Base-by-base conservation (phyloP, 768 basidiomycete species). In the Harrya chromipes region DNA sequence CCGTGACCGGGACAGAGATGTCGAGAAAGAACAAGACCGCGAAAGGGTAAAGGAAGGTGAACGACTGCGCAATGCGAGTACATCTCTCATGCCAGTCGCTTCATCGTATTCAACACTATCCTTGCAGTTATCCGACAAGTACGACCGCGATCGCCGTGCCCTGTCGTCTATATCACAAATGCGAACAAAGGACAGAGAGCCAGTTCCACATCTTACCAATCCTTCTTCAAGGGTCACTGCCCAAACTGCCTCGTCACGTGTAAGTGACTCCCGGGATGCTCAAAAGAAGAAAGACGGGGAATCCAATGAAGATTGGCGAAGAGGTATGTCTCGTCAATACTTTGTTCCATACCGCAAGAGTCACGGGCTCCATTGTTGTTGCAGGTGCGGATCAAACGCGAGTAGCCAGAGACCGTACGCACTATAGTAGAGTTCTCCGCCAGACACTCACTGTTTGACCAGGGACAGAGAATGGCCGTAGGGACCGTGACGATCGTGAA, bases 291-390 rank as follows among this genome's bases (percentile, higher is more conserved):
- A 85, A 68, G 74, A 75, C 38, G 86, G 83, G 33, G 90, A 91
- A 64, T 74, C 74, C 21, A 83, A 81, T 58, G 87, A 91, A 58
- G 90, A 93, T 61, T 93, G 90, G 90, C 78, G 90, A 63, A 78
- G 87, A 81, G 86, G 90, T 89, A 58, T 55, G 77, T 63, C 40
- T 59, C 53, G 21, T 45, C 19, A 29, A 53, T 43, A 17, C 21
- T 26, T 29, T 34, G 34, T 41, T 40, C 1, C 16, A 27, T 41
- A 13, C 6, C 7, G 5, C 37, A 41, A 26, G 34, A 36, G 13
- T 53, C 39, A 54, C 48, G 33, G n/a, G 10, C 13, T 21, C 9
- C 27, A 29, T 29, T 13, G 21, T 53, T 29, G 3, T 44, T 20
- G 19, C 50, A 81, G 79, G 73, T 54, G 65, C 74, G 45, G 81